Conservation (phyloP, 352 stramenopile species). For the Globisporangium recalcitrans region DNA sequence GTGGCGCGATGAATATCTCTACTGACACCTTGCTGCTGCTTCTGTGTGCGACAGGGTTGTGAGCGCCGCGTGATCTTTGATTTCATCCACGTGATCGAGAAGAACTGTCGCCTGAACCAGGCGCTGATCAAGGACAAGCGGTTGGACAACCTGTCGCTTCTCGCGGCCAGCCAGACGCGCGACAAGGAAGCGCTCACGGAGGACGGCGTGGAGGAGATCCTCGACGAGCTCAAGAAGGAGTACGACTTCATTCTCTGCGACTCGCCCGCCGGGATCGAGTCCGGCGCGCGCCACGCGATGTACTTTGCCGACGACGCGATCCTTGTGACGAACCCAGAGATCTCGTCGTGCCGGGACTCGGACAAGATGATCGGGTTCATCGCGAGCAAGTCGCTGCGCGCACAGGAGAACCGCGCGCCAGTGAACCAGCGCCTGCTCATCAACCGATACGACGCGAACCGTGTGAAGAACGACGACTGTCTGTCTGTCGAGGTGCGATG, state of each 20-base stretch:
- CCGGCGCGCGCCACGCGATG: conserved; percentile 87
- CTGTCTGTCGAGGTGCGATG: conserved; percentile 73
- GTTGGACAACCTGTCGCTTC: conserved; percentile 72
- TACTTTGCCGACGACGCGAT: conserved; percentile 92
- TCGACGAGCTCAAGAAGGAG: conserved; percentile 74
- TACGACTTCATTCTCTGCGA: conserved; percentile 92
- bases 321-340: conserved; percentile 92
- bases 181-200: conserved; percentile 90
- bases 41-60: conserved; percentile 43
- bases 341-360: conserved; percentile 89
- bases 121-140: conserved; percentile 90
- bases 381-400: conserved; percentile 80
- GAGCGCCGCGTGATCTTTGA: conserved; percentile 93
- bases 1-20: too few species aligned
- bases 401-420: conserved; percentile 65
- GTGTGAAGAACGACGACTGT: conserved; percentile 86
- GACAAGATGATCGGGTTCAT: conserved; percentile 97
- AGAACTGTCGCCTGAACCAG: conserved; percentile 86
- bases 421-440: conserved; percentile 87
- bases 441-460: conserved; percentile 89
- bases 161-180: conserved; percentile 87
- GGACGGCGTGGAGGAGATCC: conserved; percentile 77
- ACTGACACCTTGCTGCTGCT: too few species aligned
- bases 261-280: conserved; percentile 88
- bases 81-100: conserved; percentile 92